phyloP scores from a whole-genome alignment of 2,329 filamentous ascomycete genomes.

The Intubia oerlemansii region DNA sequence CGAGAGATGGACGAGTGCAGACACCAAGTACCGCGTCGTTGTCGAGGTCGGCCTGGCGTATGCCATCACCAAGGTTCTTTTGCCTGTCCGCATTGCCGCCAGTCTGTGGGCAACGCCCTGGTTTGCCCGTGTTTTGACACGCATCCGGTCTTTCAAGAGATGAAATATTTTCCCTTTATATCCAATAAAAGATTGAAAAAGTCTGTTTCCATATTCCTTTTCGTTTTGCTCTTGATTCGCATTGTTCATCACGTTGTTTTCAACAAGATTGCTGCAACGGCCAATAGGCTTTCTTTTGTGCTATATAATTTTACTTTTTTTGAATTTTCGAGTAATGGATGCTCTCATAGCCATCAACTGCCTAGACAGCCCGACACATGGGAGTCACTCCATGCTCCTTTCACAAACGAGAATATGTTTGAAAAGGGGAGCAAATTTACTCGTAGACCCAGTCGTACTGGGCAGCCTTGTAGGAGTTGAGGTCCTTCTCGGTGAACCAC shows the following conservation, averaged over 20 bases:
- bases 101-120: slow-evolving; percentile 85
- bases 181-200: too few relatives aligned
- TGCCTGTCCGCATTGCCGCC: slow-evolving; percentile 53
- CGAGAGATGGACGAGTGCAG: slow-evolving; percentile 17
- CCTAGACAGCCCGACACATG: too few relatives aligned
- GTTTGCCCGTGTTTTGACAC: slow-evolving; percentile 48
- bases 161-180: slow-evolving; percentile 81
- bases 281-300: too few relatives aligned
- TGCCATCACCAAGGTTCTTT: slow-evolving; percentile 65
- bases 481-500: slow-evolving; percentile 75
- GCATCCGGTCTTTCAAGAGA: not conserved
- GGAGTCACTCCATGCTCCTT: too few relatives aligned
- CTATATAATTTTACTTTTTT: too few relatives aligned
- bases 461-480: slow-evolving; percentile 66
- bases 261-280: too few relatives aligned
- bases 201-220: not conserved
- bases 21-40: slow-evolving; percentile 32
- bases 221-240: not conserved
- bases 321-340: too few relatives aligned
- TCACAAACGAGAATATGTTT: too few relatives aligned
- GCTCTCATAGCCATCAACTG: too few relatives aligned
- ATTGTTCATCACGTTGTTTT: too few relatives aligned
- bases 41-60: slow-evolving; percentile 70
- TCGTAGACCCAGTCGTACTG: slow-evolving; percentile 95
- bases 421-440: slow-evolving; percentile 17